Evolutionary conservation across 306 rosid species (phyloP).

Genomic region (barrel medic (Medicago truncatula)): MtrunA17r5.0-ANR NC_053047.1:8232001-8232500

Average conservation of each 20-base stretch:
- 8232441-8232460: too few species aligned
- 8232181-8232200: slow-evolving; percentile 31
- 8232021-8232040: slow-evolving; percentile 99
- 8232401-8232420: too few species aligned
- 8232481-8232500: too few species aligned
- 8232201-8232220: slow-evolving; percentile 24
- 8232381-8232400: too few species aligned
- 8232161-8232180: slow-evolving; percentile 38
- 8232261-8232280: neutral
- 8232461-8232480: too few species aligned
- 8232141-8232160: slow-evolving; percentile 63
- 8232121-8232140: slow-evolving; percentile 78
- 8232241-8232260: neutral
- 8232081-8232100: slow-evolving; percentile 49
- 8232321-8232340: too few species aligned
- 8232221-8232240: slow-evolving; percentile 14
- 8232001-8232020: slow-evolving; percentile 99
- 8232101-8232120: slow-evolving; percentile 43
- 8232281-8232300: neutral
- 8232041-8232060: slow-evolving; percentile 87
- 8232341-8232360: too few species aligned
- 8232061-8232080: slow-evolving; percentile 66
- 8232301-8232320: too few species aligned
- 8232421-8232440: too few species aligned
- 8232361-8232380: too few species aligned